Conservation (phyloP, 129 eudicot genomes). For the Flaveria trinervia region DNA sequence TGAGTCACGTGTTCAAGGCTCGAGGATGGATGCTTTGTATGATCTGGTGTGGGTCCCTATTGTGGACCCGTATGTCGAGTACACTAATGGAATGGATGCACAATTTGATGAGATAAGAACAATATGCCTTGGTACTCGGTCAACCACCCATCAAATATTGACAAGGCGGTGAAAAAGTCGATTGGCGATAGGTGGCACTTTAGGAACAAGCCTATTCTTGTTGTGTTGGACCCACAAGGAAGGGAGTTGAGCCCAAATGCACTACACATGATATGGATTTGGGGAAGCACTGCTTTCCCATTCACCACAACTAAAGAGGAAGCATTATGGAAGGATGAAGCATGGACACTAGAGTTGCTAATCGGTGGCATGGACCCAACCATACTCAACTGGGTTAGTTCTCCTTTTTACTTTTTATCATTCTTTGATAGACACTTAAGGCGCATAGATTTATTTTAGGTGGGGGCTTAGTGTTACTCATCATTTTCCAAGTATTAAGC, state of each 20-base stretch:
- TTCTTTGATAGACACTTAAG: background rate
- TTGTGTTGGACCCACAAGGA: conserved; percentile 68
- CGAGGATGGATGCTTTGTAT: conserved; percentile 38
- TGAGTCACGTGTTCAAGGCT: conserved; percentile 45
- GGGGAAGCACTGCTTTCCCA: conserved; percentile 65
- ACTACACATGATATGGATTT: conserved; percentile 70
- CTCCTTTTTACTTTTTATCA: background rate
- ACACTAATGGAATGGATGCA: conserved; percentile 41
- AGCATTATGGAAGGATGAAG: conserved; percentile 56
- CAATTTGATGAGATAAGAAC: conserved; percentile 39
- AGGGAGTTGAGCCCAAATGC: conserved; percentile 60
- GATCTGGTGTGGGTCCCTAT: conserved; percentile 68
- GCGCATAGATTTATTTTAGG: background rate
- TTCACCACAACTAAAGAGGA: conserved; percentile 52
- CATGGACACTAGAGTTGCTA: conserved; percentile 63
- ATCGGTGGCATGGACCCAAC: conserved; percentile 56
- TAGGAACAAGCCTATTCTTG: conserved; percentile 56
- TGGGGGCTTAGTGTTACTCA: background rate
- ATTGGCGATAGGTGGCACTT: conserved; percentile 59
- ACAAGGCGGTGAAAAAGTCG: conserved; percentile 42
- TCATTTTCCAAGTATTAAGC: background rate
- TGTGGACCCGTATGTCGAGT: conserved; percentile 43
- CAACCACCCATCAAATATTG: conserved; percentile 48
- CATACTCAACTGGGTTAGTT: conserved; percentile 50
- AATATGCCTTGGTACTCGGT: conserved; percentile 71